phyloP scores from a whole-genome alignment of 2,329 filamentous ascomycete genomes.

The Aspergillus fijiensis region DNA sequence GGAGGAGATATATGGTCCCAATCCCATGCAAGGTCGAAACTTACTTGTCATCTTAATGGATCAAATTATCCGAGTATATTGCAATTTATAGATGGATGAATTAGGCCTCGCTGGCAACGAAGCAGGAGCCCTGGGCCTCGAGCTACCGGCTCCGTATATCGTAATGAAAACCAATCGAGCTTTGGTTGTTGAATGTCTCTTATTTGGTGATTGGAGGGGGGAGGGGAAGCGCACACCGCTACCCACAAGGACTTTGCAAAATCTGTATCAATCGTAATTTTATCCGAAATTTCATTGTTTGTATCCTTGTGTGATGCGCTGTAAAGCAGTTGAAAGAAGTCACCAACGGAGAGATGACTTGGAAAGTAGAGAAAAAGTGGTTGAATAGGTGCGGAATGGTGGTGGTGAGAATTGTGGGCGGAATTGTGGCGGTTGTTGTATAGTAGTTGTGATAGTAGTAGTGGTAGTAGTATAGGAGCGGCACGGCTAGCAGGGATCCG shows the following conservation, averaged over 20 bases:
- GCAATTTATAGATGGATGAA: not conserved
- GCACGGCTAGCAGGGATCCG: too few species aligned
- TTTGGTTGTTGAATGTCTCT: not conserved
- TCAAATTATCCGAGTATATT: not conserved
- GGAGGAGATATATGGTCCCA: not conserved
- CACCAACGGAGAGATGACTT: not conserved
- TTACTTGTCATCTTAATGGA: not conserved
- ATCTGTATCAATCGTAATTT: slow-evolving; percentile 15
- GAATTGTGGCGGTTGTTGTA: not conserved
- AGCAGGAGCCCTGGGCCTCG: not conserved
- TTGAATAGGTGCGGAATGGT: not conserved
- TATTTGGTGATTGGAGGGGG: not conserved
- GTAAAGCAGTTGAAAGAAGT: not conserved
- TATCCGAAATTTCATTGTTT: slow-evolving; percentile 18
- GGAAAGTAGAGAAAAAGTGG: not conserved
- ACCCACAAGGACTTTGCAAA: slow-evolving; percentile 19
- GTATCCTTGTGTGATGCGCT: not conserved
- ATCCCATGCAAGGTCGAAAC: not conserved
- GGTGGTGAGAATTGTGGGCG: not conserved
- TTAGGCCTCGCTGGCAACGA: slow-evolving; percentile 8
- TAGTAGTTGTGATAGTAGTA: not conserved
- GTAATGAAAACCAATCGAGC: not conserved
- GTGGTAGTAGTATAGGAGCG: not conserved
- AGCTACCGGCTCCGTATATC: not conserved
- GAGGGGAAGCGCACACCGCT: slow-evolving; percentile 18